Evolutionary conservation across 2,329 filamentous ascomycete genomes (phyloP).

Genomic region (Incumbomyces lentus): DNA sequence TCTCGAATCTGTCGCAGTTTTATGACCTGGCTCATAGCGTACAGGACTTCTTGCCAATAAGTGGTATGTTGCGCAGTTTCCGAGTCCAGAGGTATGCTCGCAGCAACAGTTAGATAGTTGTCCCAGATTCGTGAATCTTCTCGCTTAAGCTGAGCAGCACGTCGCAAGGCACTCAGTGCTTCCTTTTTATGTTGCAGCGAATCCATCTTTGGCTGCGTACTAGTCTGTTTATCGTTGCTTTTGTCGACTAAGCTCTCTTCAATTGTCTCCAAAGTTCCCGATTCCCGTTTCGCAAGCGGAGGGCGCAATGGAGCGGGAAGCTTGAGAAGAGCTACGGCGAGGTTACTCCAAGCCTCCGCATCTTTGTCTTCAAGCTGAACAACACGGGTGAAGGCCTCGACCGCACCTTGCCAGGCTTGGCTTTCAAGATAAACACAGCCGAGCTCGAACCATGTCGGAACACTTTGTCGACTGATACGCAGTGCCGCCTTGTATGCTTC

Average conservation of each 20-base stretch:
- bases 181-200: conserved; percentile 56
- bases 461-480: conserved; percentile 67
- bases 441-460: conserved; percentile 77
- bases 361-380: conserved; percentile 81
- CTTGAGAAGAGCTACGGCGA: conserved; percentile 71
- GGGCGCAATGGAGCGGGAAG: conserved; percentile 21
- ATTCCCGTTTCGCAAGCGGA: conserved; percentile 10
- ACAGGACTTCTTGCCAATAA: conserved; percentile 62
- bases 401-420: conserved; percentile 64
- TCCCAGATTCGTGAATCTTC: conserved; percentile 93
- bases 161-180: conserved; percentile 74
- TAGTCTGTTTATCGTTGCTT: conserved; percentile 16
- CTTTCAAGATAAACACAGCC: conserved; percentile 80
- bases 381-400: conserved; percentile 70
- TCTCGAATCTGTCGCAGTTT: conserved; percentile 56
- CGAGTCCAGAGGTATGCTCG: conserved; percentile 60
- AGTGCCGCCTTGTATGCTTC: conserved; percentile 71
- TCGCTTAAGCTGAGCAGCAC: conserved; percentile 70
- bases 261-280: conserved; percentile 19
- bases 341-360: conserved; percentile 88
- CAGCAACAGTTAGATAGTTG: conserved; percentile 80
- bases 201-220: conserved; percentile 26
- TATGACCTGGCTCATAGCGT: conserved; percentile 64
- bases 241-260: conserved; percentile 22
- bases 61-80: conserved; percentile 19